Base-by-base conservation (phyloP, 768 basidiomycete species). In the Pisolithus marmoratus region DNA sequence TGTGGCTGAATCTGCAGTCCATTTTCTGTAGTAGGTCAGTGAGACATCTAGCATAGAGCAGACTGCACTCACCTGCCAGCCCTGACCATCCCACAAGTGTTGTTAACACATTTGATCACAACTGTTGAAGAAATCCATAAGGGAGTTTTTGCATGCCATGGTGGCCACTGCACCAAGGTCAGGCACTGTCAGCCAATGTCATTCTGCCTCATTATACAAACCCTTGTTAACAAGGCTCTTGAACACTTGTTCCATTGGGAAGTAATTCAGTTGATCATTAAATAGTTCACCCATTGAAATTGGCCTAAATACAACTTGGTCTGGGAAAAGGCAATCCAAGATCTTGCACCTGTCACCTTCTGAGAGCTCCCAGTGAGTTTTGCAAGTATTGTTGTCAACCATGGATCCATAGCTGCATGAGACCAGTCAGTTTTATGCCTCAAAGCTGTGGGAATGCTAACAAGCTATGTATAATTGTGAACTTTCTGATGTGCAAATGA, bases 271-370 rank as follows among this genome's bases (percentile, higher is more conserved):
- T 41, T 41, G n/a, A 20, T 41, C 15, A 29, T 42, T 24, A 34
- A n/a, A 43, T 50, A 44, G 40, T 31, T 41, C 37, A 23, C 41
- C 49, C 29, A 4, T 22, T 27, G 4, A 20, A 17, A 34, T 50
- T 23, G 27, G 36, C 27, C 27, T 9, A 31, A 50, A 23, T 43
- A 51, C 26, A 15, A n/a, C 26, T 15, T 48, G 11, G 38, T 48
- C 51, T 5, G 31, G 51, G 36, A 42, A 52, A 26, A 52, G 17
- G 23, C 31, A 48, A 31, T 52, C 46, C 11, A 52, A 42, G 17
- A 52, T 31, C 15, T 7, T 37, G 26, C 7, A 8, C 15, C 51
- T 52, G 8, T 40, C 9, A 24, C 12, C 11, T n/a, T 29, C 11
- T 11, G 38, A 20, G 22, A 52, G 51, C n/a, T 47, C 45, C 6